A percentile compares a stretch with the other conserved stretches of the same genome.
Evolutionary conservation across 805 yeast species (phyloP).

Genomic region (Vanderwaltozyma tropicalis): DNA sequence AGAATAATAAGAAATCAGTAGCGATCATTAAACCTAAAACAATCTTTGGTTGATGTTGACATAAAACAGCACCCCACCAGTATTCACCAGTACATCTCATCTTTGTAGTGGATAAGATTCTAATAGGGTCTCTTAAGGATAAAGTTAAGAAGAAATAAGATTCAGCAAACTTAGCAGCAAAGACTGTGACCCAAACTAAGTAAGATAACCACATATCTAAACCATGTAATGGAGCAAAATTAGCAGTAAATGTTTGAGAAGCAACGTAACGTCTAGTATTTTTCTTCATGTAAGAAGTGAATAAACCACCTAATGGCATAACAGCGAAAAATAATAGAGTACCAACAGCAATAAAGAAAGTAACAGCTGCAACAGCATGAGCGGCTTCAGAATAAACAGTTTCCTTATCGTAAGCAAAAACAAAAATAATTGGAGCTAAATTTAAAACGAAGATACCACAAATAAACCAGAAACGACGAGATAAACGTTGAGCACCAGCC

Average conservation of each 20-base stretch:
- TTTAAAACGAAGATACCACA: conserved; percentile 55
- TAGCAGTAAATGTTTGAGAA: conserved; percentile 92
- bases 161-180: conserved; percentile 79
- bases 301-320: conserved; percentile 95
- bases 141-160: conserved; percentile 86
- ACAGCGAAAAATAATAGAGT: conserved; percentile 79
- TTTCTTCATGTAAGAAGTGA: conserved; percentile 84
- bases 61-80: conserved; percentile 68
- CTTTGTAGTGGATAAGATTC: conserved; percentile 69
- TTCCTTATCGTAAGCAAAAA: conserved; percentile 70
- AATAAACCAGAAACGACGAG: conserved; percentile 77
- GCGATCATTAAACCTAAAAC: conserved; percentile 87
- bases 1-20: conserved; percentile 89
- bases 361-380: conserved; percentile 68
- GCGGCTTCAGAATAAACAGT: conserved; percentile 62
- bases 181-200: conserved; percentile 80
- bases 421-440: conserved; percentile 77
- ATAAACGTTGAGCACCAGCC: conserved; percentile 98
- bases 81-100: conserved; percentile 95
- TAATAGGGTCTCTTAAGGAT: conserved; percentile 88
- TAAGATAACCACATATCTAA: conserved; percentile 95
- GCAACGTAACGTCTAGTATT: conserved; percentile 82
- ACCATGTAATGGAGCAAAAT: conserved; percentile 70
- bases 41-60: conserved; percentile 80
- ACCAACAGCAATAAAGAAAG: conserved; percentile 77